A percentile compares a stretch with the other conserved stretches of the same genome.
phyloP scores from a whole-genome alignment of 345 rosid species.

The Arabidopsis thaliana region TAIR10.1 NC_003076.8:19576501-19577000 shows the following conservation, averaged over 20 bases:
- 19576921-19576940: constrained; percentile 68
- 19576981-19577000: constrained; percentile 82
- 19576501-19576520: constrained; percentile 41
- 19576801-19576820: constrained; percentile 76
- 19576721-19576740: constrained; percentile 13
- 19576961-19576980: constrained; percentile 83
- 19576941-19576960: constrained; percentile 80
- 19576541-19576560: constrained; percentile 85
- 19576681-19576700: constrained; percentile 75
- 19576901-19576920: constrained; percentile 77
- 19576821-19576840: constrained; percentile 83
- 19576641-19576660: constrained; percentile 81
- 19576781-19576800: constrained; percentile 3
- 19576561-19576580: constrained; percentile 85
- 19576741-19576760: background rate
- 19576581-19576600: constrained; percentile 81
- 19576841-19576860: constrained; percentile 80
- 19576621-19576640: constrained; percentile 74
- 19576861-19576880: constrained; percentile 64
- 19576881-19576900: constrained; percentile 87
- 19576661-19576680: constrained; percentile 79
- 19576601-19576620: constrained; percentile 89
- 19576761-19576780: background rate
- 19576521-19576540: constrained; percentile 88
- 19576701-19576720: constrained; percentile 15